Percentiles rank a stretch among this genome's conserved stretches.
Conservation (phyloP, 2,329 filamentous ascomycete species). For the Cladobotryum mycophilum region DNA sequence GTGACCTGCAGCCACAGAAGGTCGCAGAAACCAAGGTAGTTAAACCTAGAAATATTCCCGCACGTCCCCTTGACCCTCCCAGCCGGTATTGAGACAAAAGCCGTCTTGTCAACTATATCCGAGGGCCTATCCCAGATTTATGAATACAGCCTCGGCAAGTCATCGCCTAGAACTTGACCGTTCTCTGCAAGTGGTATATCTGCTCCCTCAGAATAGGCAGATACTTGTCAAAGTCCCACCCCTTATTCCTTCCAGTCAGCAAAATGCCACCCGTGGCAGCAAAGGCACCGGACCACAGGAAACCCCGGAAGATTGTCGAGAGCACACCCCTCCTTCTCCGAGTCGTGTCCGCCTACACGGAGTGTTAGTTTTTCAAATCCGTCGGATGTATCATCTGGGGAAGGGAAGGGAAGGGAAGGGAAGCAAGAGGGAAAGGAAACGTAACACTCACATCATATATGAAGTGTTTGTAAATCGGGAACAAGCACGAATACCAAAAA, state of each 20-base stretch:
- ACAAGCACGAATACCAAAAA: conserved; percentile 32
- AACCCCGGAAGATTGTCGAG: not conserved
- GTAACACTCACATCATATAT: conserved; percentile 24
- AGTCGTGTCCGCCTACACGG: not conserved
- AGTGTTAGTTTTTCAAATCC: not conserved
- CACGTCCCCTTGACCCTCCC: too few relatives aligned
- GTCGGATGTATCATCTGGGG: not conserved
- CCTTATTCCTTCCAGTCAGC: not conserved
- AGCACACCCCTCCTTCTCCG: not conserved
- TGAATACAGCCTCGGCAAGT: not conserved
- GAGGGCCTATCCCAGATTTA: too few relatives aligned
- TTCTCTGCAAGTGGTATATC: not conserved
- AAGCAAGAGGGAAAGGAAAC: not conserved
- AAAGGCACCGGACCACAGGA: conserved; percentile 5
- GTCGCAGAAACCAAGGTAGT: too few relatives aligned
- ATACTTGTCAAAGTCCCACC: not conserved
- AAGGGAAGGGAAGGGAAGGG: not conserved
- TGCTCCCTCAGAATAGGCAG: not conserved
- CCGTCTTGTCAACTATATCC: too few relatives aligned
- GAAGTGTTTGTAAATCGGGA: conserved; percentile 29
- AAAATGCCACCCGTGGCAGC: not conserved
- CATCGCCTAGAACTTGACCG: not conserved
- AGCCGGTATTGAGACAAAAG: too few relatives aligned
- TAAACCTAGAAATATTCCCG: too few relatives aligned
- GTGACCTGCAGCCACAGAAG: too few relatives aligned